Evolutionary conservation across 495 filamentous ascomycete species (phyloP), one percentile per base, ranked within the genome.

Genomic region (Aspergillus baeticus): DNA sequence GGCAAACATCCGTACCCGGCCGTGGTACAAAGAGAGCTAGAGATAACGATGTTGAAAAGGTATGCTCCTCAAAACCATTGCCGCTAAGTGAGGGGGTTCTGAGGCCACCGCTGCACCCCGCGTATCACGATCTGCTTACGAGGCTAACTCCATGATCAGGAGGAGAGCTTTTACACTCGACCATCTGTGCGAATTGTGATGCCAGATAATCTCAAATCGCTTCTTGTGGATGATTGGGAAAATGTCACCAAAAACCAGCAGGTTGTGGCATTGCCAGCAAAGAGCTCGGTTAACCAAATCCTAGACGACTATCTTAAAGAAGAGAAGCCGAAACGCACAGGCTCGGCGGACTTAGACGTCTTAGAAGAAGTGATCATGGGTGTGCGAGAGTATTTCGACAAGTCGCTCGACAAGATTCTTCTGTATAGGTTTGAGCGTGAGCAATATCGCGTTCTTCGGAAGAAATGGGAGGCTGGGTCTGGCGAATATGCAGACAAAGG

Each of bases 211-310:
- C 73, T 98, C 46, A 97, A 97, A 73, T 86, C 87, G 15, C 75
- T 94, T 41, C 85, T 98, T 3, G 94, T 98, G 36, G 94, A 98
- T 63, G 94, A 98, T 74, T 98, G 94, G 94, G 94, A 98, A 72
- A 95, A 96, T 62, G 84, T 97, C 46, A 98, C 94, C 45, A 98
- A 98, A 78, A 91, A 92, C 64, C 83, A 87, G 58, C 87, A 90
- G 62, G 84, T 97, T 3, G 90, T 96, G 14, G 83, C 86, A 0
- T 78, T 98, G 10, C 94, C 94, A 0, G 83, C 88, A n/a, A 74
- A 79, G 20, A 79, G 84, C 46, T 85, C 90, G 2, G 89, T 92
- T 50, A 81, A 83, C 54, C 69, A 84, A 53, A 92, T 98, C 57
- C 72, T 98, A 6, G 78, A 89, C 33, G 87, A 89, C 55, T 98